Evolutionary conservation across 192 early-diverging fungal genomes (phyloP).

Genomic region (Coemansia brasiliensis): DNA sequence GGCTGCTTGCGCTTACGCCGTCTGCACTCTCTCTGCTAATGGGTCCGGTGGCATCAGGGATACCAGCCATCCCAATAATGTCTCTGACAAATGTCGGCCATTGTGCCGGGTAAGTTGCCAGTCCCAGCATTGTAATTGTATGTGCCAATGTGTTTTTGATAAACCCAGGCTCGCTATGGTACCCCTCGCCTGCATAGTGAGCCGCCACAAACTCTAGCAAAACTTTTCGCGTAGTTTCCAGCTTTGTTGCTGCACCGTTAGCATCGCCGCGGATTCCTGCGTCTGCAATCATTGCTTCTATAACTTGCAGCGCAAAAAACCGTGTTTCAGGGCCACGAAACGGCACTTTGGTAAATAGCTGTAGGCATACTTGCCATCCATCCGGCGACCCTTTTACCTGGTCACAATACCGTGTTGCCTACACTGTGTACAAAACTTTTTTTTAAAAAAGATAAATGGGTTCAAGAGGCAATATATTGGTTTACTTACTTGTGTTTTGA

Average conservation of each 20-base stretch:
- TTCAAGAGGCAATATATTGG: too few relatives aligned
- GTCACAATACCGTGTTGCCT: conserved; percentile 83
- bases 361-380: conserved; percentile 84
- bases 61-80: conserved; percentile 64
- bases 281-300: conserved; percentile 60
- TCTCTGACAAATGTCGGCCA: conserved; percentile 92
- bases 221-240: conserved; percentile 23
- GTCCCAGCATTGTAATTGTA: conserved; percentile 76
- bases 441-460: too few relatives aligned
- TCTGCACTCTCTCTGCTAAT: conserved; percentile 45
- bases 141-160: conserved; percentile 84
- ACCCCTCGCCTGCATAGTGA: conserved; percentile 32
- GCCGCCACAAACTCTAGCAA: conserved; percentile 47
- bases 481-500: conserved; percentile 72
- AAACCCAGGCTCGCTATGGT: conserved; percentile 51
- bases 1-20: conserved; percentile 55
- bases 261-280: conserved; percentile 26
- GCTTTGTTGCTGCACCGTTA: conserved; percentile 38
- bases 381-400: conserved; percentile 72
- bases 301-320: conserved; percentile 78
- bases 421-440: background rate
- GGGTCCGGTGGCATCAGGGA: conserved; percentile 50
- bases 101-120: conserved; percentile 76
- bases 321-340: conserved; percentile 77
- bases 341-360: conserved; percentile 75